Evolutionary conservation across 2,329 filamentous ascomycete genomes (phyloP).

Genomic region (Lecanicillium sp.): DNA sequence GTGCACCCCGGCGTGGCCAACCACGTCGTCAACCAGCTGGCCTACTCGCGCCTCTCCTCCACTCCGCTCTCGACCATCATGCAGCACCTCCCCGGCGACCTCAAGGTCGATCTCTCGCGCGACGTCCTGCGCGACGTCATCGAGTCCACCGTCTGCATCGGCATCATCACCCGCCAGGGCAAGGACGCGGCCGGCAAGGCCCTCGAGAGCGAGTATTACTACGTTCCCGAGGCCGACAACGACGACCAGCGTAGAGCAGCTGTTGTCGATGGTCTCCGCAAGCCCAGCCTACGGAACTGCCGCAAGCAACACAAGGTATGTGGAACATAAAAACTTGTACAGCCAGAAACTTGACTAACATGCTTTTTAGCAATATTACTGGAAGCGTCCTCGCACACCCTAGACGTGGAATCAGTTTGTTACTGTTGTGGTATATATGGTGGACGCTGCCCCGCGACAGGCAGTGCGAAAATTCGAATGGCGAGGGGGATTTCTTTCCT

Average conservation of each 20-base stretch:
- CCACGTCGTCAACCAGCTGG: slow-evolving; percentile 91
- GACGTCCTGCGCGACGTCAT: slow-evolving; percentile 65
- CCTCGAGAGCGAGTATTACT: slow-evolving; percentile 96
- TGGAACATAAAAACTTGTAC: neutral
- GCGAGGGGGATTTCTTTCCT: slow-evolving; percentile 1
- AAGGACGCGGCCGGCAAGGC: slow-evolving; percentile 94
- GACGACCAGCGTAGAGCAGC: slow-evolving; percentile 74
- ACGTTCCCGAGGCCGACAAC: slow-evolving; percentile 78
- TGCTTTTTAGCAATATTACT: slow-evolving; percentile 57
- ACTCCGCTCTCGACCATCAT: slow-evolving; percentile 86
- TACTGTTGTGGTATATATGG: neutral
- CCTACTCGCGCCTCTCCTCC: slow-evolving; percentile 86
- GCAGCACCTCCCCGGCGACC: slow-evolving; percentile 69
- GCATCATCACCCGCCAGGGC: slow-evolving; percentile 81
- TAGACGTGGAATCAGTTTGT: slow-evolving; percentile 24
- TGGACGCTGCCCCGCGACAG: neutral
- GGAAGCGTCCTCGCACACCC: slow-evolving; percentile 58
- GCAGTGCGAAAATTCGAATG: neutral
- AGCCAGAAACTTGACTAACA: slow-evolving; percentile 17
- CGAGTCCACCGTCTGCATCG: slow-evolving; percentile 70
- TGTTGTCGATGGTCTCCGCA: slow-evolving; percentile 78
- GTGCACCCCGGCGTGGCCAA: slow-evolving; percentile 55
- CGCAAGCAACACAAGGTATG: slow-evolving; percentile 94
- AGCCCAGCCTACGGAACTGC: slow-evolving; percentile 82
- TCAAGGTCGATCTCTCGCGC: slow-evolving; percentile 53